A percentile compares a stretch with the other conserved stretches of the same genome.
These are phyloP conservation scores for Daldinia eschscholtzii DNA, from an alignment of 2,329 filamentous ascomycete genomes.

Conservation along the genomic window DNA sequence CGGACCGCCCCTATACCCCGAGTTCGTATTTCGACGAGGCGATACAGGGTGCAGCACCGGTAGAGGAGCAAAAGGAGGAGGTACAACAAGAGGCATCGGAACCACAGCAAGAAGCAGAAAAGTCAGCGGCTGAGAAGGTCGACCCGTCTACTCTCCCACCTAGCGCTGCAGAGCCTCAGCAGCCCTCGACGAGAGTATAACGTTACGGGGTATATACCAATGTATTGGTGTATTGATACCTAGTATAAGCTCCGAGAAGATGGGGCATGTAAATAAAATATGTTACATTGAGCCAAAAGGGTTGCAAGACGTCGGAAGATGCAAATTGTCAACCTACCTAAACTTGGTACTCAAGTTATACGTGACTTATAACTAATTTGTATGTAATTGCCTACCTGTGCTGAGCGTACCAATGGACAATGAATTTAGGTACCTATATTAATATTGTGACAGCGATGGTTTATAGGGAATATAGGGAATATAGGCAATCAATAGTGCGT, in stretches of 20 bases:
- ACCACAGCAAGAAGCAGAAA: constrained; percentile 5
- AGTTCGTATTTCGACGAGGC: constrained; percentile 54
- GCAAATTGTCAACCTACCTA: neutral
- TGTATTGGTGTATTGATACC: constrained; percentile 17
- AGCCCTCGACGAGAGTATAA: constrained; percentile 45
- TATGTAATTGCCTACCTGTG: neutral
- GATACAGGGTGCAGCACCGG: constrained; percentile 29
- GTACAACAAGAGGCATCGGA: constrained; percentile 4
- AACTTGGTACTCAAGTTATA: too few relatives aligned
- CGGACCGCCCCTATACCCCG: constrained; percentile 65
- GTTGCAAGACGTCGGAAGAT: constrained; percentile 26
- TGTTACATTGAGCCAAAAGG: constrained; percentile 32
- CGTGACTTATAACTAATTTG: neutral
- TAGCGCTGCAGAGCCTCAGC: constrained; percentile 37
- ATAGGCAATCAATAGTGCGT: constrained; percentile 9
- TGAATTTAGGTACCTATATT: neutral
- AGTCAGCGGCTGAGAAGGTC: constrained; percentile 32
- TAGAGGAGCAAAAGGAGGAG: constrained; percentile 28
- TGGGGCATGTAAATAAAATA: constrained; percentile 43
- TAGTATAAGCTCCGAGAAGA: constrained; percentile 26
- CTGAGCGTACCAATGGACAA: neutral
- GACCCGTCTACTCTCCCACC: constrained; percentile 43
- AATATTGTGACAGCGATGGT: neutral
- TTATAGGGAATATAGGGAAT: neutral
- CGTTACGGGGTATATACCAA: constrained; percentile 7